These are phyloP conservation scores for Calonectria naviculata DNA, from an alignment of 2,329 filamentous ascomycete genomes.

Conservation along the genomic window DNA sequence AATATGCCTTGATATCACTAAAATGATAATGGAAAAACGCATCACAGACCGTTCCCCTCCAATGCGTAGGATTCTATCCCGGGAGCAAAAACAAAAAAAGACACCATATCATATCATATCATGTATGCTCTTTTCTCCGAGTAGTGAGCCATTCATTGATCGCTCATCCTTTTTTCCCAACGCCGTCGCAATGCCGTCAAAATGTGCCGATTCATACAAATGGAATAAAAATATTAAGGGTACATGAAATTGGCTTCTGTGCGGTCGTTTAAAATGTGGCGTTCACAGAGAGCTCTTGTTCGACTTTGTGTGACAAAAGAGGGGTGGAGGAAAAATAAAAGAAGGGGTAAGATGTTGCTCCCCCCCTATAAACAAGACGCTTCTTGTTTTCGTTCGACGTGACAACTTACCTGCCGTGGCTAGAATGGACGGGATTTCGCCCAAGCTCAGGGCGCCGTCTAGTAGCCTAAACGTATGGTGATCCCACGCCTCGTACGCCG, in stretches of 20 bases:
- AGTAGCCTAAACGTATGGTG: conserved; percentile 45
- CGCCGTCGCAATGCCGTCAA: conserved; percentile 37
- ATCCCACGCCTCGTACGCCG: conserved; percentile 35
- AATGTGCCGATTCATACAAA: conserved; percentile 27
- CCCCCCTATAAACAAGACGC: background rate
- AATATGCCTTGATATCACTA: background rate
- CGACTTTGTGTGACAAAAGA: background rate
- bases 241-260: conserved; percentile 24
- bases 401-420: conserved; percentile 7
- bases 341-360: background rate
- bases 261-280: background rate
- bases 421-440: conserved; percentile 15
- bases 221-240: conserved; percentile 24
- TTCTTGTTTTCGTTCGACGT: background rate
- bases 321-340: background rate
- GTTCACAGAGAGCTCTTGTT: background rate
- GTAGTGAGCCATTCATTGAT: background rate
- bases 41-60: background rate
- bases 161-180: conserved; percentile 24
- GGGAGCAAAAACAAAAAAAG: background rate
- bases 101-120: background rate
- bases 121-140: conserved; percentile 1
- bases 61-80: conserved; percentile 4
- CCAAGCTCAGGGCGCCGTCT: conserved; percentile 24
- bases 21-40: conserved; percentile 2